Evolutionary conservation across 163 green algal species (phyloP).

Genomic region (Scenedesmus sp.): DNA sequence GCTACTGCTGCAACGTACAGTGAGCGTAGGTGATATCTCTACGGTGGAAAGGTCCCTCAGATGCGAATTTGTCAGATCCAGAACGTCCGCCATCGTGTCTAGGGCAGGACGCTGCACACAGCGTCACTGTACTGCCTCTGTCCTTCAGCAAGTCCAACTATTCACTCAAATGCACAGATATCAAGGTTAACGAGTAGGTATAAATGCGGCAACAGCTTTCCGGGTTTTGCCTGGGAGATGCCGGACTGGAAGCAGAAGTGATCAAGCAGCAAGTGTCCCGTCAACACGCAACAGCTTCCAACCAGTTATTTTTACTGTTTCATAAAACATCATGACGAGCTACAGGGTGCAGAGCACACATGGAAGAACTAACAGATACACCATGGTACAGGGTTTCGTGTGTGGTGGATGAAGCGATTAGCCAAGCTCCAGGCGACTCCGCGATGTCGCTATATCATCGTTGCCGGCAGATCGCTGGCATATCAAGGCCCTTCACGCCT

Average conservation of each 20-base stretch:
- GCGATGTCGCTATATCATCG: not conserved
- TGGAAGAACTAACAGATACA: not conserved
- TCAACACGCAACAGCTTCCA: too few relatives aligned
- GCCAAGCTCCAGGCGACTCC: not conserved
- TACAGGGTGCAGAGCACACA: not conserved
- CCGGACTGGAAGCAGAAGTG: too few relatives aligned
- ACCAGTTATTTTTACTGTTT: too few relatives aligned
- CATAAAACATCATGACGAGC: too few relatives aligned
- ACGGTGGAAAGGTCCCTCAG: constrained; percentile 71
- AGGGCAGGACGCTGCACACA: not conserved
- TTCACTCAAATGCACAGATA: not conserved
- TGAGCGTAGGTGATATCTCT: constrained; percentile 62
- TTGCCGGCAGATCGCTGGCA: not conserved
- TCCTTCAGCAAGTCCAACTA: not conserved
- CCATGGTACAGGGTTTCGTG: not conserved
- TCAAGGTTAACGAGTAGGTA: too few relatives aligned
- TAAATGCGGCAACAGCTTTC: too few relatives aligned
- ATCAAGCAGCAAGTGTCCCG: too few relatives aligned
- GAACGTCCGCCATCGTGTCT: constrained; percentile 40
- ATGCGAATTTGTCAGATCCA: constrained; percentile 89
- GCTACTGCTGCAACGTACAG: constrained; percentile 46
- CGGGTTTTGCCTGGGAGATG: too few relatives aligned
- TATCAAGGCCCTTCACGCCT: not conserved
- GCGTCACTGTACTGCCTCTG: not conserved
- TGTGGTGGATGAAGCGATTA: not conserved